These are phyloP conservation scores for Colletotrichum horii DNA, from an alignment of 2,329 filamentous ascomycete species.

Conservation along the genomic window DNA sequence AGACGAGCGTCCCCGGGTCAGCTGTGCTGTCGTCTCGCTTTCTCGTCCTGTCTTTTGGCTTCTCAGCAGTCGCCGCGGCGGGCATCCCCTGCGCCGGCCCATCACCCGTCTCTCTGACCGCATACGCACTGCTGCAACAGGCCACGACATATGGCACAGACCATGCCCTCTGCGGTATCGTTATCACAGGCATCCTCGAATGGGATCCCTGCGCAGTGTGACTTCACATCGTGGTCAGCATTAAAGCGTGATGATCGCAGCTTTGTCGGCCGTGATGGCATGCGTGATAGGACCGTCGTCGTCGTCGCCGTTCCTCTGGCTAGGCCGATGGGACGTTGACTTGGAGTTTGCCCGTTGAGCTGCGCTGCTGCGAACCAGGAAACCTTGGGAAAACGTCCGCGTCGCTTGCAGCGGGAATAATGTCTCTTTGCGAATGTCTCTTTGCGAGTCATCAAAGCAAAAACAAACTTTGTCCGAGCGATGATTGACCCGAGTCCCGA, in stretches of 20 bases:
- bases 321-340: slow-evolving; percentile 8
- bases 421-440: neutral
- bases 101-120: slow-evolving; percentile 10
- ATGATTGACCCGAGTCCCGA: neutral
- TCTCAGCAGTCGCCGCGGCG: neutral
- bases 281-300: slow-evolving; percentile 1
- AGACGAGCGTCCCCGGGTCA: slow-evolving; percentile 9
- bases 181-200: slow-evolving; percentile 12
- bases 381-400: neutral
- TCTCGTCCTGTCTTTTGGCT: neutral
- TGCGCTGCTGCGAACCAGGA: neutral
- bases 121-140: slow-evolving; percentile 14
- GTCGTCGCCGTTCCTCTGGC: neutral
- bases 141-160: slow-evolving; percentile 3
- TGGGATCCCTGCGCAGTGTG: slow-evolving; percentile 16
- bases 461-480: slow-evolving; percentile 10
- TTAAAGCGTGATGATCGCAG: slow-evolving; percentile 15
- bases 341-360: neutral
- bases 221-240: slow-evolving; percentile 14
- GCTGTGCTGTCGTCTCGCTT: neutral
- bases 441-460: slow-evolving; percentile 9
- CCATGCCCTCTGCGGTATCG: neutral
- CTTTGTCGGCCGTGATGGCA: slow-evolving; percentile 4
- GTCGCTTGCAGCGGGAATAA: slow-evolving; percentile 2
- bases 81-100: slow-evolving; percentile 5